Conservation (phyloP, 2,329 filamentous ascomycete species). For the Fusarium guadeloupense region DNA sequence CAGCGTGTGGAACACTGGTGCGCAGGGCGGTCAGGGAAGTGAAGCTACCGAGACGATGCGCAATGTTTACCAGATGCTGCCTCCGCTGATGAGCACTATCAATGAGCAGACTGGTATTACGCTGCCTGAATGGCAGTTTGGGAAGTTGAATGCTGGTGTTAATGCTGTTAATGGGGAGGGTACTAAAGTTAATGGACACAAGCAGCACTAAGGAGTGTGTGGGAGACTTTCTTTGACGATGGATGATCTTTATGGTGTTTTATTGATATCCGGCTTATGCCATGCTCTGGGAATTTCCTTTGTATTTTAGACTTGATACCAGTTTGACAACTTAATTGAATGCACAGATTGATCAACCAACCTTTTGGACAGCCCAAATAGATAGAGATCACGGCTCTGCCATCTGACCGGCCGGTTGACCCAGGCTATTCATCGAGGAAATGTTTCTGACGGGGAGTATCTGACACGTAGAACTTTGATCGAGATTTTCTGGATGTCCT, state of each 20-base stretch:
- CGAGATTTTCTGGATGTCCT: no score
- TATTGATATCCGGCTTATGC: conserved; percentile 17
- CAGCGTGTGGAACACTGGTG: conserved; percentile 86
- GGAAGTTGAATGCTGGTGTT: conserved; percentile 51
- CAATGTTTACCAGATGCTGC: conserved; percentile 85
- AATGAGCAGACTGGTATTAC: conserved; percentile 88
- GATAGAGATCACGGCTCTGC: no score
- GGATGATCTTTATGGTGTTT: background rate
- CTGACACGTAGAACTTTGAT: no score
- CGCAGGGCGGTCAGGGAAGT: conserved; percentile 52
- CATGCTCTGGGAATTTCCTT: conserved; percentile 1
- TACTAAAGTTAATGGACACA: conserved; percentile 37
- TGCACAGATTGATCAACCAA: background rate
- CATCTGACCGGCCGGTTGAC: no score
- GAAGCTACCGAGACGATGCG: conserved; percentile 70
- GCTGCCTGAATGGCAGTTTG: conserved; percentile 80
- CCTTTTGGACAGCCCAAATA: background rate
- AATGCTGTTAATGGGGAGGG: conserved; percentile 45
- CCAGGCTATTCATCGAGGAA: no score
- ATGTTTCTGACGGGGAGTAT: no score
- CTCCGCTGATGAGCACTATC: conserved; percentile 84
- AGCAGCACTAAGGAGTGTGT: conserved; percentile 11
- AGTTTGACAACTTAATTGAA: conserved; percentile 11
- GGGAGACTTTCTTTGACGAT: no score
- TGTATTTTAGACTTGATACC: conserved; percentile 32